These are phyloP conservation scores for Alnus glutinosa DNA, from an alignment of 306 rosid species.

Conservation along the genomic window DNA sequence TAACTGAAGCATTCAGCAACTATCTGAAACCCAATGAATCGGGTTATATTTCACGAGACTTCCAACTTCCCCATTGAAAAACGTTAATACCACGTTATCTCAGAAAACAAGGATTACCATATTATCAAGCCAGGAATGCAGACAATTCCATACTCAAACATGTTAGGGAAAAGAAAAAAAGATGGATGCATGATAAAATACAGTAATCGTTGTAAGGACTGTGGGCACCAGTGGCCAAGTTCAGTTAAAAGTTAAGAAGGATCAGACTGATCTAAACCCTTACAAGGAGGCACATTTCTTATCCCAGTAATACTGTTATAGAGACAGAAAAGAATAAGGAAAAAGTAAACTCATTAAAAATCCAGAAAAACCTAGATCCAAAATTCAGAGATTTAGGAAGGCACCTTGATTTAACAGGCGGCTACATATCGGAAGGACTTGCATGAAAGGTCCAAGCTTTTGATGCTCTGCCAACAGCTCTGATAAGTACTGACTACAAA, in stretches of 20 bases:
- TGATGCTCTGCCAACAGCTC: slow-evolving; percentile 92
- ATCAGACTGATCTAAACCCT: slow-evolving; percentile 49
- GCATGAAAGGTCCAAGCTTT: slow-evolving; percentile 91
- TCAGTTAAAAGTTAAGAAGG: slow-evolving; percentile 15
- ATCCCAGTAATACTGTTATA: slow-evolving; percentile 1
- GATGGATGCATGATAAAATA: slow-evolving; percentile 36
- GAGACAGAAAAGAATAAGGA: slow-evolving; percentile 11
- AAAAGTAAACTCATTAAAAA: not conserved
- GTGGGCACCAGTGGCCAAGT: not conserved
- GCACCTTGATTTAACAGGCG: slow-evolving; percentile 92
- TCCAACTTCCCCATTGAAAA: slow-evolving; percentile 11
- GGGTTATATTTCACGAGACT: slow-evolving; percentile 11
- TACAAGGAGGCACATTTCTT: slow-evolving; percentile 30
- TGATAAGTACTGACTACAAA: slow-evolving; percentile 77
- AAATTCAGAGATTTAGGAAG: slow-evolving; percentile 19
- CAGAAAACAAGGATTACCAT: slow-evolving; percentile 17
- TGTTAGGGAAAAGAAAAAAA: slow-evolving; percentile 11
- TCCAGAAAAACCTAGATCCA: slow-evolving; percentile 44
- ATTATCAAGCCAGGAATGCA: slow-evolving; percentile 10
- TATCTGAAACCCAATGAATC: slow-evolving; percentile 4
- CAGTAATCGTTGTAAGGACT: not conserved
- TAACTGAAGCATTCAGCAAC: slow-evolving; percentile 18
- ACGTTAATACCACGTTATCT: slow-evolving; percentile 17
- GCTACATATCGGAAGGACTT: slow-evolving; percentile 86
- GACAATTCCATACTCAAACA: slow-evolving; percentile 15